Evolutionary conservation across 2,329 filamentous ascomycete species (phyloP), one percentile per base, ranked within the genome.

Genomic region (Tolypocladium guangdongense): DNA sequence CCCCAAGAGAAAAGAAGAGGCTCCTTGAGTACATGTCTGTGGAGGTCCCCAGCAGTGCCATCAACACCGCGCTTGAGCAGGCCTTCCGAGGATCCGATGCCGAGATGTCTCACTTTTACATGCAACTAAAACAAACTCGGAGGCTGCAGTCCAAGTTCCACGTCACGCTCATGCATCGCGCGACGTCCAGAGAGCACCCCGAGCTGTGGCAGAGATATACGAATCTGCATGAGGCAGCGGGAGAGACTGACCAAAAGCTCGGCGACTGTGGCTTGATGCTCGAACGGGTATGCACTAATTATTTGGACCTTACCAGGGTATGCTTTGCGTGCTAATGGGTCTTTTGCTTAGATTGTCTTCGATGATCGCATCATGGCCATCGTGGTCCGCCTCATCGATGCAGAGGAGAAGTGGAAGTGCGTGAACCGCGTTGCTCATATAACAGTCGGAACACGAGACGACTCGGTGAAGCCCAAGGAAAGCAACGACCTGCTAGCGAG

Each of bases 301-400:
- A 5, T 12, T 38, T 30, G 10, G 43, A 32, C 10, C 32, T 18
- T 20, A 3, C 22, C 24, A 18, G 7, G 33, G 16, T 7, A 38
- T 16, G 12, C 4, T 11, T 14, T 39, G n/a, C 16, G 49, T 54
- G 16, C 43, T 43, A 7, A 50, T 48, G 35, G 49, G 43, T 53
- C 24, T 16, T 75, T 7, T 3, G 12, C 18, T 22, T 47, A 78
- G 76, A 70, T 96, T 49, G 84, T 99, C 10, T 97, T 86, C 78
- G 87, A 97, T 63, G 77, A 84, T 57, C 81, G 90, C 6, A 76
- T 97, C 64, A 97, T 99, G 93, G 86, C 90, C 7, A 86, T 99
- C 54, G 88, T 95, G 3, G 90, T 89, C 18, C 82, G 91, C 11
- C 74, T 95, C 3, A 71, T 81, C 7, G 81, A 83, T 54, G 71